Conservation (phyloP, 768 basidiomycete genomes). For the Hirschioporus abietinus region DNA sequence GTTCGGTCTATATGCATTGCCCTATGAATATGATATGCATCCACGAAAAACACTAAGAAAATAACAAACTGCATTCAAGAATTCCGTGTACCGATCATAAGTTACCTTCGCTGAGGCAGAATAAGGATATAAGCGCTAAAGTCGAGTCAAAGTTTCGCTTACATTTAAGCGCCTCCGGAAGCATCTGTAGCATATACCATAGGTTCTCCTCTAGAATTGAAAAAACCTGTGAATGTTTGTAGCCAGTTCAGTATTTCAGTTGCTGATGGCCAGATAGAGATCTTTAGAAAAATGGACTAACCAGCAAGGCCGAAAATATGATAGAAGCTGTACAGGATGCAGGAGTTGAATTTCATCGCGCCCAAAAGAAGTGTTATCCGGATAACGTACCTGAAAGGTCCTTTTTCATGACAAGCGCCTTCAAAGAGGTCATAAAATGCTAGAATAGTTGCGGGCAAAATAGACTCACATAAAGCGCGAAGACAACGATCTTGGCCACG, state of each 20-base stretch:
- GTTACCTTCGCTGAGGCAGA: conserved; percentile 50
- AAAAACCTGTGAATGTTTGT: conserved; percentile 44
- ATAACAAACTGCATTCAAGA: conserved; percentile 29
- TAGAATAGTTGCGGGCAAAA: not conserved
- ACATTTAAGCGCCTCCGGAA: conserved; percentile 24
- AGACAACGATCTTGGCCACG: not conserved
- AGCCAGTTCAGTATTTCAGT: too few species aligned
- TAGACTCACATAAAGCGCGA: not conserved
- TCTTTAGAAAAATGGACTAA: not conserved
- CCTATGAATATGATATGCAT: too few species aligned
- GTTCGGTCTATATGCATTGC: too few species aligned
- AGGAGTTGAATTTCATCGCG: not conserved
- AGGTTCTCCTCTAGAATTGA: conserved; percentile 52
- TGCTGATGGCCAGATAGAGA: too few species aligned
- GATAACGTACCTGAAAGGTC: not conserved
- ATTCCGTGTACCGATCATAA: conserved; percentile 49
- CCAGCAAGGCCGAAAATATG: not conserved
- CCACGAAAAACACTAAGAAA: too few species aligned
- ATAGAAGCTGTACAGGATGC: not conserved
- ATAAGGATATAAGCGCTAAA: conserved; percentile 15
- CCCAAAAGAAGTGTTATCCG: not conserved
- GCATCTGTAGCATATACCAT: conserved; percentile 25
- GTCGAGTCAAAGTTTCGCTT: conserved; percentile 7
- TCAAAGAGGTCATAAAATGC: not conserved
- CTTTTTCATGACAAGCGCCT: conserved; percentile 4